Evolutionary conservation across 2,329 filamentous ascomycete species (phyloP).

Genomic region (Paracoccidioides brasiliensis): DNA sequence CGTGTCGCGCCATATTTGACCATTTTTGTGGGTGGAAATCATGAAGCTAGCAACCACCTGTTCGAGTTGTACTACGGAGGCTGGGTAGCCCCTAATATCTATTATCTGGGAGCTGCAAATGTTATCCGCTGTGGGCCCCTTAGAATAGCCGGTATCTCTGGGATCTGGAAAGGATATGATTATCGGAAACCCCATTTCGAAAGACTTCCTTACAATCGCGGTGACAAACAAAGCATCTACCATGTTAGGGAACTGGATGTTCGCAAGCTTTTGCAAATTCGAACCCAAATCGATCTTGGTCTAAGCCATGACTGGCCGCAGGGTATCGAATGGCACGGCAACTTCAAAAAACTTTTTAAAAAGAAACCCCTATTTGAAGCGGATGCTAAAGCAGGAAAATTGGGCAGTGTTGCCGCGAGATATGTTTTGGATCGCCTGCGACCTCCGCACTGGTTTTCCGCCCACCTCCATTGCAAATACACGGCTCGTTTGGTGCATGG

Average conservation of each 20-base stretch:
- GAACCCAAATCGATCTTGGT: constrained; percentile 81
- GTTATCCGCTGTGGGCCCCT: constrained; percentile 71
- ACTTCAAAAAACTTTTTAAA: constrained; percentile 53
- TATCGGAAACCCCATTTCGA: constrained; percentile 76
- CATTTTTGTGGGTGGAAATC: constrained; percentile 86
- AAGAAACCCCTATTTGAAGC: constrained; percentile 61
- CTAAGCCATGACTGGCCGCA: constrained; percentile 94
- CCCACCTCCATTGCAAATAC: constrained; percentile 85
- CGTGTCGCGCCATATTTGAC: constrained; percentile 75
- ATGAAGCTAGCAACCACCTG: constrained; percentile 81
- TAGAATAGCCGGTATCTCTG: constrained; percentile 77
- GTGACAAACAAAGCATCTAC: constrained; percentile 72
- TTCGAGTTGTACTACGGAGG: constrained; percentile 93
- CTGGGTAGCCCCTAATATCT: constrained; percentile 94
- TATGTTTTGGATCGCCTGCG: constrained; percentile 69
- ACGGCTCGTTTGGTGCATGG: constrained; percentile 47
- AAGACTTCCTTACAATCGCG: constrained; percentile 65
- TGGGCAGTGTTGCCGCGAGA: constrained; percentile 70
- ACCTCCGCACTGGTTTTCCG: constrained; percentile 82
- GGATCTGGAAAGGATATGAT: constrained; percentile 88
- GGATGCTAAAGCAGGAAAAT: constrained; percentile 60
- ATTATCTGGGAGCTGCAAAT: constrained; percentile 89
- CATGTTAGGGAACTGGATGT: constrained; percentile 82
- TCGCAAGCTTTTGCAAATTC: constrained; percentile 73
- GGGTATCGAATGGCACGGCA: constrained; percentile 64